Base-by-base conservation (phyloP, 352 stramenopile genomes). In the Globisporangium okanoganense region DNA sequence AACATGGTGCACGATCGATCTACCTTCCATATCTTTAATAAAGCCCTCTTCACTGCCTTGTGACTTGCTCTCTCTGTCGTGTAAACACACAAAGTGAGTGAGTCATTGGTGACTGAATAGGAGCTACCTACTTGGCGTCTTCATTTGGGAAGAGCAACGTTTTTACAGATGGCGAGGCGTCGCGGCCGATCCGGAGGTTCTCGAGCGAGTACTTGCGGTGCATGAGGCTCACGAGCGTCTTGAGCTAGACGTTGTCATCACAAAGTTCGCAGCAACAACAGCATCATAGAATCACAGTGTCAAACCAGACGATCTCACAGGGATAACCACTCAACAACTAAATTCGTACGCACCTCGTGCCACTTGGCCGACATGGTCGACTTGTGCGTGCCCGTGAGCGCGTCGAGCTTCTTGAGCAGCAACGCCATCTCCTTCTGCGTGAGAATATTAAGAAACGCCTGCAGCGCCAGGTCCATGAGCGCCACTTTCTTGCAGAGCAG, bases 141-240 rank as follows among this genome's bases (percentile, higher is more conserved):
- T 82, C 71, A 44, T 82, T 66, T 43, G 65, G 55, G 51, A 87
- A 86, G 27, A 87, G 62, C 52, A 72, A 61, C 0, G 58, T 74
- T 62, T 85, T 89, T 25, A 72, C 67, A 31, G 57, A 62, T 8
- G 77, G 66, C 29, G 70, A 76, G 38, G 66, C 38, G 52, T 67
- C 76, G 36, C 72, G 74, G 29, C 81, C 83, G 22, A 93, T 71
- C 33, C 83, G 78, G 24, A 93, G 71, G 61, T 93, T 90, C 33
- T 90, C 79, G 53, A 87, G 64, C 54, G 85, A 88, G 44, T 94
- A 94, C 60, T 94, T 94, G 66, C 82, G 82, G 53, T 86, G 82
- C 82, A 92, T 94, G 31, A 94, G 67, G 57, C 76, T 87, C 51
- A 94, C 73, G 10, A 94, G 76, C 22, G 85, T 94, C 72, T 94